Percentiles rank a stretch among this genome's conserved stretches.
phyloP scores from a whole-genome alignment of 2,329 filamentous ascomycete genomes.

The Alternaria brassicicola region DNA sequence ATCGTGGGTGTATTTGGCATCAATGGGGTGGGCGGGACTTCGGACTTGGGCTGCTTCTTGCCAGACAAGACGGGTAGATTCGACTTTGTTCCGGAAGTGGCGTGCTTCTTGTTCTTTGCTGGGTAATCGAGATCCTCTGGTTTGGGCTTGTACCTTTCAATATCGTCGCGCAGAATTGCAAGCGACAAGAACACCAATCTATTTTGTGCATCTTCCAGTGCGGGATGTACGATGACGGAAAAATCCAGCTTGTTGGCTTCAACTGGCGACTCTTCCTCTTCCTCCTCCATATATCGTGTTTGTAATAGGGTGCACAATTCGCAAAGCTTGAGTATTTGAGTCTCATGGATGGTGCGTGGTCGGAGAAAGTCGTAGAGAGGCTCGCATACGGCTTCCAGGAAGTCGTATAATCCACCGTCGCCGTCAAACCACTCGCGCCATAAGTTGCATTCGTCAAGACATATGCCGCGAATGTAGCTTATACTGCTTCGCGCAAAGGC shows the following conservation, averaged over 20 bases:
- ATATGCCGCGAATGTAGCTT: slow-evolving; percentile 69
- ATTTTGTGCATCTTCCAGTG: slow-evolving; percentile 70
- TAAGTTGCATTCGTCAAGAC: slow-evolving; percentile 70
- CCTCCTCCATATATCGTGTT: slow-evolving; percentile 65
- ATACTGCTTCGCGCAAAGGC: slow-evolving; percentile 68
- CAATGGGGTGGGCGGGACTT: slow-evolving; percentile 41
- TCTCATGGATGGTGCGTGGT: slow-evolving; percentile 70
- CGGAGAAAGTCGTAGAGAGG: slow-evolving; percentile 70
- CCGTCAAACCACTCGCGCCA: slow-evolving; percentile 72
- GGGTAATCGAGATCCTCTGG: slow-evolving; percentile 71
- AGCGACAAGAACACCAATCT: slow-evolving; percentile 70
- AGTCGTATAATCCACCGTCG: slow-evolving; percentile 67
- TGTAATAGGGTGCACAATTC: slow-evolving; percentile 70
- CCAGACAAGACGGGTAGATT: slow-evolving; percentile 59
- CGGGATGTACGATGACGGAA: slow-evolving; percentile 65
- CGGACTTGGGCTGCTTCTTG: slow-evolving; percentile 54
- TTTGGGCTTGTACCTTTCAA: slow-evolving; percentile 69
- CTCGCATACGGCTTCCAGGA: slow-evolving; percentile 70
- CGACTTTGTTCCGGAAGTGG: slow-evolving; percentile 50
- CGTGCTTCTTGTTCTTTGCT: slow-evolving; percentile 55
- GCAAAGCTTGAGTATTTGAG: slow-evolving; percentile 68
- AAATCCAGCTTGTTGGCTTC: slow-evolving; percentile 66
- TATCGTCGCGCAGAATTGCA: slow-evolving; percentile 67
- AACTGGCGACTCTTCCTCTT: slow-evolving; percentile 55
- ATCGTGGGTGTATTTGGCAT: slow-evolving; percentile 58